These are phyloP conservation scores for Nicotiana rustica DNA, from an alignment of 305 asterid species.

Conservation along the genomic window DNA sequence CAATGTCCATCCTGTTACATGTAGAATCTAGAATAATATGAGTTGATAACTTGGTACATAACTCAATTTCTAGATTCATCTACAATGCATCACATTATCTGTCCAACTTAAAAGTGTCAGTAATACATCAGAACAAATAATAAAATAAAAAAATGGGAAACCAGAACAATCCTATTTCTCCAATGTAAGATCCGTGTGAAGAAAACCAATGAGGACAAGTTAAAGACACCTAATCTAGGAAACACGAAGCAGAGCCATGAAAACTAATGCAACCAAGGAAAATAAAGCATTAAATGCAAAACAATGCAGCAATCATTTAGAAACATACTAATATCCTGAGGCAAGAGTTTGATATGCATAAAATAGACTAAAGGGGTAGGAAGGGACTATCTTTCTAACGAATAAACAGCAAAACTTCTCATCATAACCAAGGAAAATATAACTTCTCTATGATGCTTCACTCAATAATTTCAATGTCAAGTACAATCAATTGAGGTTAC, in stretches of 20 bases:
- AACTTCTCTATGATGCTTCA: conserved; percentile 6
- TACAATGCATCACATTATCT: conserved; percentile 1
- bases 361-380: background rate
- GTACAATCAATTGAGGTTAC: conserved; percentile 11
- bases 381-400: background rate
- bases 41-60: conserved; percentile 20
- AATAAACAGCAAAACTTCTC: background rate
- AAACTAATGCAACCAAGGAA: background rate
- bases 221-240: background rate
- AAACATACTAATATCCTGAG: conserved; percentile 15
- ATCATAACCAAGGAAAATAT: background rate
- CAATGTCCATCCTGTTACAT: background rate
- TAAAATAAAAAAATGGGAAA: background rate
- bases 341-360: background rate
- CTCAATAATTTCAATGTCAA: conserved; percentile 18
- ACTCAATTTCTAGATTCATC: background rate
- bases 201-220: background rate
- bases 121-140: conserved; percentile 5
- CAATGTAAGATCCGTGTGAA: background rate
- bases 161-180: background rate
- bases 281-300: background rate
- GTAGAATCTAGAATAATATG: background rate
- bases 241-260: background rate
- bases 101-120: background rate
- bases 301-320: background rate